Evolutionary conservation across 441 rosid genomes (phyloP).

Genomic region (Isatis lusitanica): DNA sequence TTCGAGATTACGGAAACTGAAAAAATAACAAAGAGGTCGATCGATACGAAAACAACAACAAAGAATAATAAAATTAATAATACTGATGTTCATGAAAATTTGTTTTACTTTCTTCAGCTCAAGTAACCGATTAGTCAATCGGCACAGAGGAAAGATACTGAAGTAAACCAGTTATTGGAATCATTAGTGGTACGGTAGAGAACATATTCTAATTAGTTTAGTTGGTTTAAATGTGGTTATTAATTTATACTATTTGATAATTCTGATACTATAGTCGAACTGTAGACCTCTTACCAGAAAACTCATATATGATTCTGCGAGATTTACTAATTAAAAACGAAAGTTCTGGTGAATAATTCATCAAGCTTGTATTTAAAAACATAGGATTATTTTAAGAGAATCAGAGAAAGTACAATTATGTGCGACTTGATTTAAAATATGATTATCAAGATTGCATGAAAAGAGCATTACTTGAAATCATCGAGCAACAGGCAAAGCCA

Average conservation of each 20-base stretch:
- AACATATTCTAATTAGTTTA: not conserved
- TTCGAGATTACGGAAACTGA: not conserved
- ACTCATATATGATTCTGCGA: constrained; percentile 4
- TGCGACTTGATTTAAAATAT: constrained; percentile 23
- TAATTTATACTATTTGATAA: not conserved
- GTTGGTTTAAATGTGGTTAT: not conserved
- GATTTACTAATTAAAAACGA: constrained; percentile 3
- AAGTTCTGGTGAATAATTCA: constrained; percentile 1
- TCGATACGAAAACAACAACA: not conserved
- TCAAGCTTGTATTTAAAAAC: not conserved
- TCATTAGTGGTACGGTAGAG: not conserved
- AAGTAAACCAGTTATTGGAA: not conserved
- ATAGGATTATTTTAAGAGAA: not conserved
- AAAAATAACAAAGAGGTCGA: not conserved
- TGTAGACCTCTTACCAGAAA: not conserved
- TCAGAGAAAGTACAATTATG: constrained; percentile 19
- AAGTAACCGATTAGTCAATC: not conserved
- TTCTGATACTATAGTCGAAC: not conserved
- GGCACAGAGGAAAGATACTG: not conserved
- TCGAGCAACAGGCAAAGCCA: constrained; percentile 40
- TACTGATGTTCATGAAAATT: not conserved
- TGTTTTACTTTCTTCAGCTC: not conserved
- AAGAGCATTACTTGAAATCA: constrained; percentile 39
- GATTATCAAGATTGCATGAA: constrained; percentile 32
- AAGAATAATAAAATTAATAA: not conserved